phyloP scores from a whole-genome alignment of 805 yeast species.

The Jamesozyma piceae region DNA sequence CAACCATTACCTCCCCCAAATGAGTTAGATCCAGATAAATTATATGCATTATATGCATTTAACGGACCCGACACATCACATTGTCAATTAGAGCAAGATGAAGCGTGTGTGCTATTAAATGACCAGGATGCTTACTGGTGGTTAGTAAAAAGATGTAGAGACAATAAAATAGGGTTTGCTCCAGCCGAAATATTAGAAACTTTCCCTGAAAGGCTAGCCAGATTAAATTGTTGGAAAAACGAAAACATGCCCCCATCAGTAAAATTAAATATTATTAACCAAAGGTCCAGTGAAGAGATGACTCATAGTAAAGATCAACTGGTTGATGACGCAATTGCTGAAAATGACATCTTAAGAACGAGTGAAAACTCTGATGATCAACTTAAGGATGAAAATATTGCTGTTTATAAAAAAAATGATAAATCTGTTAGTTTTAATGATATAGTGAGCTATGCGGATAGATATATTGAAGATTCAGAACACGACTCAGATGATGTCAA shows the following conservation, averaged over 20 bases:
- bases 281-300: conserved; percentile 3
- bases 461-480: conserved; percentile 16
- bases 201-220: conserved; percentile 80
- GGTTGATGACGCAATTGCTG: conserved; percentile 4
- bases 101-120: conserved; percentile 69
- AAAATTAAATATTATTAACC: neutral
- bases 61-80: conserved; percentile 91
- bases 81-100: conserved; percentile 69
- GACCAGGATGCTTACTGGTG: conserved; percentile 97
- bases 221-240: conserved; percentile 86
- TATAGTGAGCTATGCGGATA: conserved; percentile 28
- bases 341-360: neutral
- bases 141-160: conserved; percentile 56
- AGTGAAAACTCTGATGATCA: neutral
- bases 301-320: conserved; percentile 2
- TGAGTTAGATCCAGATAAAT: conserved; percentile 71
- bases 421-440: conserved; percentile 31
- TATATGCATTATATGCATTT: conserved; percentile 82
- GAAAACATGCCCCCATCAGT: conserved; percentile 41
- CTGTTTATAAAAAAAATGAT: conserved; percentile 13
- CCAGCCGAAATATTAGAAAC: conserved; percentile 95
- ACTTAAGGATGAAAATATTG: neutral
- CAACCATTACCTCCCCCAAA: conserved; percentile 52
- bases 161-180: conserved; percentile 79
- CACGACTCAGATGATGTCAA: neutral